Percentiles rank a stretch among this genome's conserved stretches.
Evolutionary conservation across 768 basidiomycete species (phyloP).

Genomic region (Boletus pseudo-olivaceus): DNA sequence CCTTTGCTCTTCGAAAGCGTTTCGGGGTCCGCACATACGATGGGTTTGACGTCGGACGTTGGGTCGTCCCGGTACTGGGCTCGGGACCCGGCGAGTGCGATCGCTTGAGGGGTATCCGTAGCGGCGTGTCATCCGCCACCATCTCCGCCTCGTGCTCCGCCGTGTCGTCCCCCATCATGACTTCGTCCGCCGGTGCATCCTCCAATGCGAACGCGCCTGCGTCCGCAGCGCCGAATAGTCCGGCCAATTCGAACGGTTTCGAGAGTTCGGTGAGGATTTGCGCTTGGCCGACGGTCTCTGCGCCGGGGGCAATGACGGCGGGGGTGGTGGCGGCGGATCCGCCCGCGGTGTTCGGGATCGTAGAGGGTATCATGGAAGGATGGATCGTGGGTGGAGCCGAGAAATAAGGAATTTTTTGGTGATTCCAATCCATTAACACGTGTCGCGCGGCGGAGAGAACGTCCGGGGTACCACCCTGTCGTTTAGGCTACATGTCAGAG

Average conservation of each 20-base stretch:
- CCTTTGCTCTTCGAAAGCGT: slow-evolving; percentile 55
- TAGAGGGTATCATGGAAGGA: slow-evolving; percentile 66
- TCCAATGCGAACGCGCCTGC: slow-evolving; percentile 62
- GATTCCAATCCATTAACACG: slow-evolving; percentile 90
- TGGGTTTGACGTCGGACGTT: not conserved
- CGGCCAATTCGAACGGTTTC: slow-evolving; percentile 78
- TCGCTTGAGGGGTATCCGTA: slow-evolving; percentile 31
- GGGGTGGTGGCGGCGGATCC: slow-evolving; percentile 21
- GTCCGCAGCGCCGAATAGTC: slow-evolving; percentile 77
- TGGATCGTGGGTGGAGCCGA: slow-evolving; percentile 76
- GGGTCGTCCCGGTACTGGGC: not conserved
- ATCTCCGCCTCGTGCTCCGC: slow-evolving; percentile 31
- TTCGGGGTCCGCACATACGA: slow-evolving; percentile 42
- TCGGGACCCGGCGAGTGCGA: slow-evolving; percentile 12
- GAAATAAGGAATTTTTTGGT: slow-evolving; percentile 91
- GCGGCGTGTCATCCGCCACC: slow-evolving; percentile 39
- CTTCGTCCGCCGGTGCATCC: slow-evolving; percentile 22
- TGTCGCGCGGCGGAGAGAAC: slow-evolving; percentile 76
- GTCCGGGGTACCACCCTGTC: slow-evolving; percentile 88
- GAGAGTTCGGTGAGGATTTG: slow-evolving; percentile 70
- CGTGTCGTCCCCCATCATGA: slow-evolving; percentile 44
- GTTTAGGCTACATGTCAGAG: not conserved
- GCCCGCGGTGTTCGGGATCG: slow-evolving; percentile 30
- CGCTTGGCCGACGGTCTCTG: slow-evolving; percentile 77
- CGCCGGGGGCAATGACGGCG: slow-evolving; percentile 59